Conservation (phyloP, 2,329 filamentous ascomycete genomes). For the Cryoendolithus antarcticus region DNA sequence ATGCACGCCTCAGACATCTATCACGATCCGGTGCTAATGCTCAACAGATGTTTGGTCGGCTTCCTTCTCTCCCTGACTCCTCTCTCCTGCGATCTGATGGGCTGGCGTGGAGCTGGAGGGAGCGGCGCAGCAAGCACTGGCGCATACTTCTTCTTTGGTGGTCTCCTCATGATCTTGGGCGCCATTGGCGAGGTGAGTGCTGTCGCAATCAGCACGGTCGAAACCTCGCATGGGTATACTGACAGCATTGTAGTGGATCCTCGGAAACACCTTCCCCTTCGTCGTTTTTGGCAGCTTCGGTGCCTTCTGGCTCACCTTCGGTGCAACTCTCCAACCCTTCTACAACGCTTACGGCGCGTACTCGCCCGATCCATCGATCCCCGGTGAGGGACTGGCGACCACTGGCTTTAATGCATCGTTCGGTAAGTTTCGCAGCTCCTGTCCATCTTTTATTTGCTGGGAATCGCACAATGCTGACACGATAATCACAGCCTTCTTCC, state of each 20-base stretch:
- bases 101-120: slow-evolving; percentile 45
- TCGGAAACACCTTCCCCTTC: slow-evolving; percentile 46
- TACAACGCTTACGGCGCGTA: slow-evolving; percentile 39
- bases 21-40: not conserved
- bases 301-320: slow-evolving; percentile 42
- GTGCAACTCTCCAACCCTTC: slow-evolving; percentile 34
- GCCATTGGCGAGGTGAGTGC: slow-evolving; percentile 37
- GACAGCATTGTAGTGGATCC: slow-evolving; percentile 29
- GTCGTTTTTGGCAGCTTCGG: slow-evolving; percentile 42
- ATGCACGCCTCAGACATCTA: not conserved
- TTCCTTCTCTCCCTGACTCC: slow-evolving; percentile 45
- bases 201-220: too few species aligned
- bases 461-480: not conserved
- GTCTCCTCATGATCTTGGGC: slow-evolving; percentile 37
- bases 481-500: slow-evolving; percentile 41
- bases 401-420: slow-evolving; percentile 43
- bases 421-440: slow-evolving; percentile 26
- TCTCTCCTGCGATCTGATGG: slow-evolving; percentile 44
- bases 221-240: not conserved
- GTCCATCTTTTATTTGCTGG: too few species aligned
- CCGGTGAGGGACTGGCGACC: slow-evolving; percentile 33
- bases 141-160: slow-evolving; percentile 38
- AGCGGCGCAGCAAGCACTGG: slow-evolving; percentile 36
- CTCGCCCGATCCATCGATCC: slow-evolving; percentile 16
- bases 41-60: slow-evolving; percentile 36